Conservation (phyloP, 495 filamentous ascomycete genomes). For the Glonium stellatum region DNA sequence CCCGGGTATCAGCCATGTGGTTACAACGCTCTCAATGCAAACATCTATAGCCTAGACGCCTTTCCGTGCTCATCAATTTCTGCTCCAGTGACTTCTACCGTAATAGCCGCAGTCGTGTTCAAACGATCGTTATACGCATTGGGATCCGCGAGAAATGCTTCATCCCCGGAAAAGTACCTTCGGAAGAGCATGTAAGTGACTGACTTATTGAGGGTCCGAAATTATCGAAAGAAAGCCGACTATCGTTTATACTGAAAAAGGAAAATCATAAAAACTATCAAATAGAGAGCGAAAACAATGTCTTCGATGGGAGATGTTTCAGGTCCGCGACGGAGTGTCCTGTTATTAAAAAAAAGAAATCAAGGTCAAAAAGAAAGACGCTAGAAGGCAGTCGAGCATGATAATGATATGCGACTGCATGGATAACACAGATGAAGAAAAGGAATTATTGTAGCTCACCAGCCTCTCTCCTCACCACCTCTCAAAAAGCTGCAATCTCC, state of each 20-base stretch:
- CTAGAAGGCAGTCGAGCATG: too few relatives aligned
- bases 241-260: too few relatives aligned
- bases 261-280: too few relatives aligned
- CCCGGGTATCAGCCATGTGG: too few relatives aligned
- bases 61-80: conserved; percentile 12
- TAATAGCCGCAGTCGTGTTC: conserved; percentile 10
- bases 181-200: not conserved
- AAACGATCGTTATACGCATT: conserved; percentile 27
- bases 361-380: too few relatives aligned
- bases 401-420: too few relatives aligned
- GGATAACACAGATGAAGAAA: too few relatives aligned
- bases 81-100: not conserved
- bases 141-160: conserved; percentile 26
- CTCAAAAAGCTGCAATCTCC: conserved; percentile 75
- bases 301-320: too few relatives aligned
- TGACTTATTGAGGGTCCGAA: not conserved
- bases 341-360: too few relatives aligned
- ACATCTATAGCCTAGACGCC: not conserved
- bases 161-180: conserved; percentile 32
- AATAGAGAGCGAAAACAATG: too few relatives aligned
- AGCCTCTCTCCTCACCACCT: conserved; percentile 79
- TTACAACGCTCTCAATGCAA: not conserved
- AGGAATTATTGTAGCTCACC: conserved; percentile 49
- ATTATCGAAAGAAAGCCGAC: too few relatives aligned
- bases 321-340: too few relatives aligned